Evolutionary conservation across 345 rosid genomes (phyloP).

Genomic region (Trapa bicornis): DNA sequence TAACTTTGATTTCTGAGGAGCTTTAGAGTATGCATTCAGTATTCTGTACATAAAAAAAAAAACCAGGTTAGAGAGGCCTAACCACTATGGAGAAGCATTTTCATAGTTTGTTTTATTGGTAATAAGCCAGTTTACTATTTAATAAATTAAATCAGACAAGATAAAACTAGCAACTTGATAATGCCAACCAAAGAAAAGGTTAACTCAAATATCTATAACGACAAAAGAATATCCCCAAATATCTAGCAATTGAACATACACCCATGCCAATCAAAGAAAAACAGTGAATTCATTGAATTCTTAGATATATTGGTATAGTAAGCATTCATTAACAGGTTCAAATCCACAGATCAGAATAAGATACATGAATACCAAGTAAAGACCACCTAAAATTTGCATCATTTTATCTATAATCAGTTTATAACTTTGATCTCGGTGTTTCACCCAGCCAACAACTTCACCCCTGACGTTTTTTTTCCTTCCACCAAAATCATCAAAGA

Average conservation of each 20-base stretch:
- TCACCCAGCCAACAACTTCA: too few species aligned
- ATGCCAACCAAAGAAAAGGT: not conserved
- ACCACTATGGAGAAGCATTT: not conserved
- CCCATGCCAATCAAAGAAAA: not conserved
- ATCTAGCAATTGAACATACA: not conserved
- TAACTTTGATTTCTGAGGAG: slow-evolving; percentile 60
- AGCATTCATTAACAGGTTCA: not conserved
- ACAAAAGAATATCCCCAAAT: not conserved
- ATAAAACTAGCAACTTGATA: not conserved
- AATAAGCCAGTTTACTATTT: not conserved
- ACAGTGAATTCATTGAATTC: not conserved
- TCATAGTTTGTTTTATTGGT: too few species aligned
- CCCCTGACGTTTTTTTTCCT: too few species aligned
- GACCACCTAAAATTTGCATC: not conserved
- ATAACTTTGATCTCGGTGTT: too few species aligned
- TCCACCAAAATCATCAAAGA: too few species aligned
- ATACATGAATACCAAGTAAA: not conserved
- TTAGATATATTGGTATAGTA: not conserved
- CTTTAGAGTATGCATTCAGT: slow-evolving; percentile 77
- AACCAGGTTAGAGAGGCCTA: not conserved
- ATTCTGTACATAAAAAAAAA: slow-evolving; percentile 32
- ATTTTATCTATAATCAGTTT: too few species aligned
- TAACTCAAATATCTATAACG: not conserved
- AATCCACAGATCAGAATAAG: not conserved
- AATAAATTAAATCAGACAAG: not conserved